These are phyloP conservation scores for Aureobasidium namibiae DNA, from an alignment of 2,329 filamentous ascomycete species.

Conservation along the genomic window DNA sequence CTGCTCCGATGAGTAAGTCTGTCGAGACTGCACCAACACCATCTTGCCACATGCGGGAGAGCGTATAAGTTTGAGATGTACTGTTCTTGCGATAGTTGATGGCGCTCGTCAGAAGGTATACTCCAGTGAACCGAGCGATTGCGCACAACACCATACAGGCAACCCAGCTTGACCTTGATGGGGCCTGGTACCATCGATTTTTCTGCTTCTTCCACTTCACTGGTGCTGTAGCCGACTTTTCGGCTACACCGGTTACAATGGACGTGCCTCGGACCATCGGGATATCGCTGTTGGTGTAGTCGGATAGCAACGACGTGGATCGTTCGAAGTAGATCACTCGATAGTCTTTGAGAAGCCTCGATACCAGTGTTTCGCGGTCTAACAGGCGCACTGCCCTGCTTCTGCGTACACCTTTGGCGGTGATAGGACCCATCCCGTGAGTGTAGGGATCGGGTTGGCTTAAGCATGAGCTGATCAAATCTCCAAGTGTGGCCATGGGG, in stretches of 20 bases:
- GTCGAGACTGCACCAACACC: background rate
- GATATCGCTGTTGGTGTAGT: background rate
- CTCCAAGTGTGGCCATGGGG: constrained; percentile 15
- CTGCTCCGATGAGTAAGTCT: background rate
- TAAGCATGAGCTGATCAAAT: constrained; percentile 13
- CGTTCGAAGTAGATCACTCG: background rate
- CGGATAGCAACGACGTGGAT: background rate
- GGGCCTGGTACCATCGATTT: background rate
- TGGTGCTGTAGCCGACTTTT: background rate
- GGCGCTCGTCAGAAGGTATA: background rate
- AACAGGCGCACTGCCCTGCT: too few species aligned
- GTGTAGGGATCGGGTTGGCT: background rate
- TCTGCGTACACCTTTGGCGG: background rate
- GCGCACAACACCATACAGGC: background rate
- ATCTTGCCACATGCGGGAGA: background rate
- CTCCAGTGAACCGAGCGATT: background rate
- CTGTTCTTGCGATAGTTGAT: background rate
- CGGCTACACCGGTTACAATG: background rate
- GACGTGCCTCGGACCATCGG: too few species aligned
- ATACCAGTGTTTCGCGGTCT: background rate
- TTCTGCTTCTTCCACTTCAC: background rate
- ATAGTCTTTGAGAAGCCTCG: background rate
- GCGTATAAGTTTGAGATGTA: background rate
- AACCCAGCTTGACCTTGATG: background rate
- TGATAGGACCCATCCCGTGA: background rate